Evolutionary conservation across 2,329 filamentous ascomycete species (phyloP), one percentile per base, ranked within the genome.

Genomic region (Thelonectria blattea): DNA sequence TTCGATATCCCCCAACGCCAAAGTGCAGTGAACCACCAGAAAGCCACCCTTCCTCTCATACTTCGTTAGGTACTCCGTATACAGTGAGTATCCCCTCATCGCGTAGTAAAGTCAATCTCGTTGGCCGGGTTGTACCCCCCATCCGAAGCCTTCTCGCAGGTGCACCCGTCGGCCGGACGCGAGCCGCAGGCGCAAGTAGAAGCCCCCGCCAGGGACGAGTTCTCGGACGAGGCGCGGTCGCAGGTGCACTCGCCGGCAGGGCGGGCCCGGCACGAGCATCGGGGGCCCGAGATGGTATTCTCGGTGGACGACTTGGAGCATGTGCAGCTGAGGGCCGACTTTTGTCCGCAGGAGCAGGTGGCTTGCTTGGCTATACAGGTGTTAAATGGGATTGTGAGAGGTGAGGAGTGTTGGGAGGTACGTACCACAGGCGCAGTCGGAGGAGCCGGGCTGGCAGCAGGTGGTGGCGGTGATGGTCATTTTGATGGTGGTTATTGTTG

Each of bases 51-150:
- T 24, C 22, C 34, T 12, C 6, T 14, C 15, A 15, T 30, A 30
- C 9, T 9, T 8, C 27, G 9, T 3, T 24, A 24, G 22, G 22
- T 24, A 24, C 22, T 30, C 8, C 27, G 8, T 30, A 10, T n/a
- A 30, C 27, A 30, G 9, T 7, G 27, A 7, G 9, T 2, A 30
- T 2, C 8, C 27, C 27, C 27, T 60, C 61, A 68, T 62, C 57
- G 87, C 56, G 89, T 92, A 39, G 93, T 97, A 74, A 97, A 97
- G 77, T 97, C 93, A 51, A 85, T 91, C 85, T 97, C 93, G 68
- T 89, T 83, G 27, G 76, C 74, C 48, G 87, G 83, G 66, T 90
- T 86, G 60, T 83, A 82, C 41, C 85, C 85, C 55, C 86, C 84
- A 66, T 85, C 83, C 50, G 84, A 75, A 17, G 85, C 85, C 75